phyloP scores from a whole-genome alignment of 768 basidiomycete species.

The Termitomyces sp. region DNA sequence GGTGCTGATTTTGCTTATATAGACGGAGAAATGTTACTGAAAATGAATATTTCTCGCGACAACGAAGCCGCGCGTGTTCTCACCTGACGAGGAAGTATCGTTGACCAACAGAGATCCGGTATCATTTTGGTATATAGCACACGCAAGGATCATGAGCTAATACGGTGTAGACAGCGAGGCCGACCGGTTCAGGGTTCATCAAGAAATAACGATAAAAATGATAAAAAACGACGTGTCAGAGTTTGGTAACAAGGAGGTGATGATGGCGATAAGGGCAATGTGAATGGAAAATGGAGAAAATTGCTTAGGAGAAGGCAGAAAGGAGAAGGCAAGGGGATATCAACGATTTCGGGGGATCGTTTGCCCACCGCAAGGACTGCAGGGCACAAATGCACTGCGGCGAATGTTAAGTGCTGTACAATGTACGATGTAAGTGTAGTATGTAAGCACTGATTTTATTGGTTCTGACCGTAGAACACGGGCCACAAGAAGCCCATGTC shows the following conservation, averaged over 20 bases:
- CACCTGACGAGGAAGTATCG: not conserved
- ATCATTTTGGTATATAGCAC: not conserved
- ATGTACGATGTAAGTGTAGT: not conserved
- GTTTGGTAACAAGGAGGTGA: not conserved
- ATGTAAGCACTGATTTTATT: not conserved
- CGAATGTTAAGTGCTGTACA: not conserved
- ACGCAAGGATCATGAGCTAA: not conserved
- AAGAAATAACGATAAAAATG: not conserved
- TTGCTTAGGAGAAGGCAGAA: not conserved
- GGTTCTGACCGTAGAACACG: not conserved
- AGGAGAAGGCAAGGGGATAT: slow-evolving; percentile 5
- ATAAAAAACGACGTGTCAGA: not conserved
- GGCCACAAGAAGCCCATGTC: not conserved
- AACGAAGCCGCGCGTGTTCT: too few species aligned
- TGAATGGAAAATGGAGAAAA: not conserved
- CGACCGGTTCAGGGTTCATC: not conserved
- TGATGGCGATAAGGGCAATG: not conserved
- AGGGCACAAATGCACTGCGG: not conserved
- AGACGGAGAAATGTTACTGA: too few species aligned
- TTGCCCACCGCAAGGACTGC: slow-evolving; percentile 5
- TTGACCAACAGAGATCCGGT: too few species aligned
- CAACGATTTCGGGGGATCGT: slow-evolving; percentile 13
- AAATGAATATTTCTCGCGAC: too few species aligned
- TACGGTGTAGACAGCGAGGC: not conserved
- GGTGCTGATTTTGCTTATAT: too few species aligned